Conservation (phyloP, 345 rosid genomes). For the Brassica cretica region DNA sequence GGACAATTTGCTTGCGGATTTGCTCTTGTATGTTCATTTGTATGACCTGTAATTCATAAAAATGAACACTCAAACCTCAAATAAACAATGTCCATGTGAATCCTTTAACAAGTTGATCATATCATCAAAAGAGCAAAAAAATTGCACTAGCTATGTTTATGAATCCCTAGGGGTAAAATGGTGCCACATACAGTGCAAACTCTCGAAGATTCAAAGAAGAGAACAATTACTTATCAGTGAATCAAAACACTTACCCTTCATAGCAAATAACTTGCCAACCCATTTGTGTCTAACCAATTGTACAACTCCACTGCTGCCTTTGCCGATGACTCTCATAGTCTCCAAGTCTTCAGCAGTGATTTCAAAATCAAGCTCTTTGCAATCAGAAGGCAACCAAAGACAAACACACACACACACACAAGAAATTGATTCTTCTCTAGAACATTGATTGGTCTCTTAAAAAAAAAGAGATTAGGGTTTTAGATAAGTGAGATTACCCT, state of each 20-base stretch:
- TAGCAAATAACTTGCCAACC: slow-evolving; percentile 2
- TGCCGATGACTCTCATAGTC: background rate
- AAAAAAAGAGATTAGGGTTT: background rate
- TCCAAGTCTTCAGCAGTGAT: slow-evolving; percentile 1
- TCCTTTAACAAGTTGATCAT: background rate
- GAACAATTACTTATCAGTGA: background rate
- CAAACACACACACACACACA: background rate
- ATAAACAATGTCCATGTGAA: background rate
- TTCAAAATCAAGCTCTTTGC: background rate
- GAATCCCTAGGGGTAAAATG: background rate
- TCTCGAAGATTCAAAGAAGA: background rate
- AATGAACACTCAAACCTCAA: slow-evolving; percentile 18
- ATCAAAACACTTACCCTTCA: background rate
- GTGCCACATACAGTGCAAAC: background rate
- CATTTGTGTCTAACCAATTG: background rate
- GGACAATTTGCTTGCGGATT: background rate
- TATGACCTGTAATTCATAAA: slow-evolving; percentile 59
- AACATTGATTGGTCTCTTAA: background rate
- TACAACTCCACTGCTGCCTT: background rate
- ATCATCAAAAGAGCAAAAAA: slow-evolving; percentile 7
- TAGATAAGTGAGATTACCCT: background rate
- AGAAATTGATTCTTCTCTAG: background rate
- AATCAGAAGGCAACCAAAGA: background rate
- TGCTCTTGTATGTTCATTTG: slow-evolving; percentile 67
- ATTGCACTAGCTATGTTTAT: background rate